Percentiles rank a stretch among this genome's conserved stretches.
These are phyloP conservation scores for Scheffersomyces ergatensis DNA, from an alignment of 805 yeast species.

Conservation along the genomic window DNA sequence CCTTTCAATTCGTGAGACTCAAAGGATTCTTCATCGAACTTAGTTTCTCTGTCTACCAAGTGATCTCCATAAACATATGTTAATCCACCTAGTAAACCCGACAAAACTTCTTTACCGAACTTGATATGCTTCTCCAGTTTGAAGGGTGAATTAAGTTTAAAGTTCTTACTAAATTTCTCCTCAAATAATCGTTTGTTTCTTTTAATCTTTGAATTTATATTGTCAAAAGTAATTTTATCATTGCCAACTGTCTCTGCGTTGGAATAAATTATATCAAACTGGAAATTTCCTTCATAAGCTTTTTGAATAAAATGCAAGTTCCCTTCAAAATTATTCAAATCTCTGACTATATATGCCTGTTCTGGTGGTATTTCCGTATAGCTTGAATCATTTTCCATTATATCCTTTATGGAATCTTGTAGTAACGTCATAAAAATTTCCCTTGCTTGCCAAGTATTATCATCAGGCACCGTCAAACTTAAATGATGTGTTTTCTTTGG, in stretches of 20 bases:
- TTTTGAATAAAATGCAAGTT: conserved; percentile 80
- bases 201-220: conserved; percentile 34
- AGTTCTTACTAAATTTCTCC: conserved; percentile 48
- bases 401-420: conserved; percentile 61
- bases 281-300: conserved; percentile 68
- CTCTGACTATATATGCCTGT: conserved; percentile 54
- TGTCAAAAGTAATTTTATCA: conserved; percentile 36
- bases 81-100: conserved; percentile 86
- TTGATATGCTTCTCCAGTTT: conserved; percentile 32
- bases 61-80: conserved; percentile 86
- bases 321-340: conserved; percentile 61
- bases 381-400: conserved; percentile 27
- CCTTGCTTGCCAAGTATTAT: conserved; percentile 71
- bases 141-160: conserved; percentile 57
- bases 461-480: conserved; percentile 69
- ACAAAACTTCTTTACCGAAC: conserved; percentile 77
- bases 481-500: conserved; percentile 62
- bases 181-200: conserved; percentile 41
- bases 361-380: conserved; percentile 39
- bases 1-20: conserved; percentile 53
- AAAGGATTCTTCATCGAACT: conserved; percentile 68
- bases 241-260: conserved; percentile 35
- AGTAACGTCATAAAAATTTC: conserved; percentile 71
- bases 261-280: conserved; percentile 68
- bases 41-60: conserved; percentile 70